phyloP scores from a whole-genome alignment of 139 green algal genomes.

The Chlorokybus atmophyticus region DNA sequence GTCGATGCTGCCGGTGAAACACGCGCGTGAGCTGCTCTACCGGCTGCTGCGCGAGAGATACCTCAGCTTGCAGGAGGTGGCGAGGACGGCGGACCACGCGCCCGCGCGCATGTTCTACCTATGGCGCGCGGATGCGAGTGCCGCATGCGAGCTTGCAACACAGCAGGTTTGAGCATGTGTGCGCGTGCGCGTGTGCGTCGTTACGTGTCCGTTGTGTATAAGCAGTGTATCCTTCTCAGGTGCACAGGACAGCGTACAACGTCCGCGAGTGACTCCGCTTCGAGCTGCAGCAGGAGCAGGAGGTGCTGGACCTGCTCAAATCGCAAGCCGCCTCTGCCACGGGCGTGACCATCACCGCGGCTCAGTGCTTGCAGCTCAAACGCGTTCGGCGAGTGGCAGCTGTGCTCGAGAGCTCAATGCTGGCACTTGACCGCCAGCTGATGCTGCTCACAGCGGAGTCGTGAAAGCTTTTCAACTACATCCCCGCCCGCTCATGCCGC shows the following conservation, averaged over 20 bases:
- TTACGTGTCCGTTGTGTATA: too few species aligned
- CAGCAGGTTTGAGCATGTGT: slow-evolving; percentile 35
- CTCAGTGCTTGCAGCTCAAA: slow-evolving; percentile 34
- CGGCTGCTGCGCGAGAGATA: slow-evolving; percentile 59
- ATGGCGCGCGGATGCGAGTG: slow-evolving; percentile 38
- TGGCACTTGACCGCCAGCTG: slow-evolving; percentile 40
- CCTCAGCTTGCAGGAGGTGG: slow-evolving; percentile 51
- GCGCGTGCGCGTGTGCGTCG: too few species aligned
- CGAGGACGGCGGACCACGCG: slow-evolving; percentile 55
- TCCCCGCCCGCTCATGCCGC: too few species aligned
- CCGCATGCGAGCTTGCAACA: slow-evolving; percentile 30
- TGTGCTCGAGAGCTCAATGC: slow-evolving; percentile 43
- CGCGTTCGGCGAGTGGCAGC: slow-evolving; percentile 18
- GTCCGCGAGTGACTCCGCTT: slow-evolving; percentile 41
- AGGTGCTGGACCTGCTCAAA: too few species aligned
- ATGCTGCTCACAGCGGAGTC: slow-evolving; percentile 37
- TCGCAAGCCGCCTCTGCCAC: too few species aligned
- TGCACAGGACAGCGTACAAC: slow-evolving; percentile 45
- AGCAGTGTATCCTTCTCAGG: too few species aligned
- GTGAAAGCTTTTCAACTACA: too few species aligned
- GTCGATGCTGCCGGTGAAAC: slow-evolving; percentile 38
- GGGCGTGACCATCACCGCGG: slow-evolving; percentile 32
- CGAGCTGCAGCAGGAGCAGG: slow-evolving; percentile 45
- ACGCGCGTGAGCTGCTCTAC: slow-evolving; percentile 70
- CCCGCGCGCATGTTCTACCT: slow-evolving; percentile 70